Evolutionary conservation across 176 grass and related monocot species (phyloP).

Genomic region (Oryza meridionalis): DNA sequence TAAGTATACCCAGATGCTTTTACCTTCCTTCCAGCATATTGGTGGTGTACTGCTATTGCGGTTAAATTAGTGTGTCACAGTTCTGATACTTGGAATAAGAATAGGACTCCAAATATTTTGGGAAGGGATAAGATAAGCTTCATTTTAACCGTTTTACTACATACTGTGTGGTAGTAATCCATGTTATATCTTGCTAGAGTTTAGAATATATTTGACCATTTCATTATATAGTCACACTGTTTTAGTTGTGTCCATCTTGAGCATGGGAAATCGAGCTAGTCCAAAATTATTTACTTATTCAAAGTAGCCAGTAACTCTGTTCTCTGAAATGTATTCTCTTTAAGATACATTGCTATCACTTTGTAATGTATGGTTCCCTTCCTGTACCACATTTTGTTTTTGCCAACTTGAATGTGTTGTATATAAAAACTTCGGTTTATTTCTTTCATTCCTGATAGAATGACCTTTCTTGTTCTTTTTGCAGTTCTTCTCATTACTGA

Average conservation of each 20-base stretch:
- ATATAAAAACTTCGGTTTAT: conserved; percentile 15
- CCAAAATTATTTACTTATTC: conserved; percentile 12
- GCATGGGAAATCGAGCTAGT: not conserved
- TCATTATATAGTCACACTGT: not conserved
- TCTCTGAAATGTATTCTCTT: conserved; percentile 33
- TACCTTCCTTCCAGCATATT: conserved; percentile 27
- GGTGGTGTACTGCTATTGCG: not conserved
- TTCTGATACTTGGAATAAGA: conserved; percentile 19
- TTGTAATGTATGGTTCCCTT: conserved; percentile 20
- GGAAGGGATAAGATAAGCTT: conserved; percentile 12
- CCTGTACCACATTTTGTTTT: conserved; percentile 26
- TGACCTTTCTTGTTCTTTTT: conserved; percentile 41
- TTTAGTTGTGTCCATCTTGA: not conserved
- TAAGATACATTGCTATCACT: conserved; percentile 23
- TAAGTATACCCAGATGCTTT: conserved; percentile 49
- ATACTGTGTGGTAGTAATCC: conserved; percentile 15
- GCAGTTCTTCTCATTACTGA: conserved; percentile 88
- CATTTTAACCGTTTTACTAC: conserved; percentile 20
- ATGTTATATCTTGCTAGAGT: not conserved
- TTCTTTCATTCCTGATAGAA: conserved; percentile 26
- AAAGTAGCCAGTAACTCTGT: conserved; percentile 19
- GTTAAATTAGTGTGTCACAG: conserved; percentile 23
- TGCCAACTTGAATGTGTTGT: conserved; percentile 39
- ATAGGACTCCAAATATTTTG: conserved; percentile 20
- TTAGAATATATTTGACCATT: not conserved